Base-by-base conservation (phyloP, 805 yeast species). In the Candida schatavii region DNA sequence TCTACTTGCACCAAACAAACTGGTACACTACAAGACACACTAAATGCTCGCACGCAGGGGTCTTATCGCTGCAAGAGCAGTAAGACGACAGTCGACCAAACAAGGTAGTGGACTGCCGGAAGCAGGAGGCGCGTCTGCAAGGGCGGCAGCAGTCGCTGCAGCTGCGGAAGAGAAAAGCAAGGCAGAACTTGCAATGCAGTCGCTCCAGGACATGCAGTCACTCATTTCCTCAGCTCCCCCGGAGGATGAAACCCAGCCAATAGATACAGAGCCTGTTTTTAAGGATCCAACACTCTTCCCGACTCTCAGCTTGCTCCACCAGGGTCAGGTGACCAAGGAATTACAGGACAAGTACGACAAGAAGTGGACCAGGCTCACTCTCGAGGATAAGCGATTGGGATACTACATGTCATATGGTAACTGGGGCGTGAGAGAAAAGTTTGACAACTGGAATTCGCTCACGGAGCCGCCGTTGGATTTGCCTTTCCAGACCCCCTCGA, bases 361-460 rank as follows among this genome's bases (percentile, higher is more conserved):
- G 40, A 69, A 74, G 41, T 85, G 95, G 95, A 57, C 58, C 2
- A 59, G 66, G 31, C 48, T 83, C 35, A 67, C 77, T 3, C 46
- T 46, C 10, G 71, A 75, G 39, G 74, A 74, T 40, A 83, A 83
- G 54, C 66, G 74, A 46, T 65, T 83, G 47, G 72, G 78, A 7
- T 83, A 79, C 56, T 81, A 73, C 62, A 70, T 82, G 23, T 72
- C 82, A 0, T 85, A 80, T 59, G 90, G 90, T 2, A 69, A 82
- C 37, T 78, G 85, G 73, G 93, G 89, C 0, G 82, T 80, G 1
- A 69, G 95, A 46, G 80, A 76, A 37, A 75, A 76, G 17, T 74
- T 83, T 42, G 61, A 63, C 38, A 69, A 68, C 47, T 69, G 78
- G 66, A 68, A 64, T 43, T 57, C 68, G n/a, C 6, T 26, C 11